Base-by-base conservation (phyloP, 176 grass and related monocot genomes). In the Poa pratensis region DNA sequence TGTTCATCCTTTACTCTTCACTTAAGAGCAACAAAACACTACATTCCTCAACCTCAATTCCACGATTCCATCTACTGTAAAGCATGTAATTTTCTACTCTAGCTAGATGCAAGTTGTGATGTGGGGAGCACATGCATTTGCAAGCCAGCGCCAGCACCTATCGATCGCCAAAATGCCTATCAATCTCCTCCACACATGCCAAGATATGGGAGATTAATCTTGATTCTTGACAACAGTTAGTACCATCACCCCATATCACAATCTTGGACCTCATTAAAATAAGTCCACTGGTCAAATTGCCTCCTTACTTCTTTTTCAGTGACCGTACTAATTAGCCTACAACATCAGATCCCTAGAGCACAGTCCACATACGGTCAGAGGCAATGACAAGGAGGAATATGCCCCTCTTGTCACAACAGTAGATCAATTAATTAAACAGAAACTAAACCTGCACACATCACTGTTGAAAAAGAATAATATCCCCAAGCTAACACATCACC, bases 271-370 rank as follows among this genome's bases (percentile, higher is more conserved):
- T 64, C 37, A 37, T 27, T 82, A 80, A 80, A 80, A 82, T 27
- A 82, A 84, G 43, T 30, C 11, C 7, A 72, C 39, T 9, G 80
- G 54, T 84, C 2, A 55, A 7, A 68, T 42, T 51, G 6, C 52
- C 69, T 40, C 54, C 45, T 30, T 26, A 10, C 37, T 9, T 80
- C 32, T 75, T 68, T 62, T 53, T 5, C 69, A 75, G 34, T 45
- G 69, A 10, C 13, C 34, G 14, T 61, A 58, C 76, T 80, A 76
- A 80, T 84, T 80, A 84, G 30, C 30, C 46, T 19, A 59, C 45
- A 80, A 53, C 51, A 80, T 87, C 81, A 84, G 61, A 87, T 84
- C 89, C 85, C 81, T 59, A 80, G 40, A 80, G 27, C 67, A 59
- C 27, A 50, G 45, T 59, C 59, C 84, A 86, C 45, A 34, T n/a